Base-by-base conservation (phyloP, 176 grass and related monocot species). In the Triticum timopheevii region DNA sequence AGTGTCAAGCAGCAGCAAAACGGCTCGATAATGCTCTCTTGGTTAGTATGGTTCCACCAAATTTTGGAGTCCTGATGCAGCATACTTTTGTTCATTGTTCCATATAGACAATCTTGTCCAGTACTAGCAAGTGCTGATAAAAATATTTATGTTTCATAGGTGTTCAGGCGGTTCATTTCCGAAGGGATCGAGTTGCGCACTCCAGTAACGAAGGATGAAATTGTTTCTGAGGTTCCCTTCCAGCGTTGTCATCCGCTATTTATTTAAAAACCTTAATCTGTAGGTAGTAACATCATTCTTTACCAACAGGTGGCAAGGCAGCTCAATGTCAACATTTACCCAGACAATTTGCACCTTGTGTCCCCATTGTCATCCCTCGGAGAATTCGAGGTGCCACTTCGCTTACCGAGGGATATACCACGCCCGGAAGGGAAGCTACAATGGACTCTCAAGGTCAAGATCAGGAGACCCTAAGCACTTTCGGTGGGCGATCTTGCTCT, bases 361-460 rank as follows among this genome's bases (percentile, higher is more conserved):
- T 92, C 87, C 47, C 92, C 96, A 78, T 82, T 96, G 24, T 24
- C 76, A 39, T 89, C 90, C 22, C 67, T 94, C 15, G 96, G 93
- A 28, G 93, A 98, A 77, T 96, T 96, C 35, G 92, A 98, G 88
- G 16, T 98, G 76, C 96, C 93, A 40, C 92, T 98, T 61, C 90
- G 86, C 9, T 90, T 98, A 31, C 96, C 92, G 16, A 91, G 69
- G 79, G 93, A 93, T 61, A 94, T 98, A 84, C 93, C 96, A 10
- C 84, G 86, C 2, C 93, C 92, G 10, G 96, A 94, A 88, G 92
- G 96, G 24, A 94, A 90, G 59, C 80, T 96, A 70, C 96, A 96
- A n/a, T 98, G 96, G 93, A 92, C 88, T 68, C 82, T 98, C 65
- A 98, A 88, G 71, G 78, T 96, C 24, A 96, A 96, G 88, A 90